Evolutionary conservation across 225 moss, liverwort and hornwort species (phyloP).

Genomic region (Climacium dendroides): DNA sequence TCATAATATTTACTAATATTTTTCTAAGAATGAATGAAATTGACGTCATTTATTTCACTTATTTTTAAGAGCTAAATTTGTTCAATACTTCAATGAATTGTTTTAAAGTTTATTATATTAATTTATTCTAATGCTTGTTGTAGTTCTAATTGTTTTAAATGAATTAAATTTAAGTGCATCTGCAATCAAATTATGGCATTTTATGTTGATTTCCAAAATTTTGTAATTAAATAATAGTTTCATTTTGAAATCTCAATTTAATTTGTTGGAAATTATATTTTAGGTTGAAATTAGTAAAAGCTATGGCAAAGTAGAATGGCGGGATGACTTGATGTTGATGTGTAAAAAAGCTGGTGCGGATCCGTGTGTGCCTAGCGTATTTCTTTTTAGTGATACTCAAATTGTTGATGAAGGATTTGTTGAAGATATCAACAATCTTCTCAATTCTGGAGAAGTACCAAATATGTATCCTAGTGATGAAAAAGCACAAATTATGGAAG

Average conservation of each 20-base stretch:
- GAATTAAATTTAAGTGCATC: background rate
- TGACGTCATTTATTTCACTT: background rate
- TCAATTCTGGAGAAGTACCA: slow-evolving; percentile 92
- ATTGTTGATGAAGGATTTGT: slow-evolving; percentile 95
- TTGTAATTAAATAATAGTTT: background rate
- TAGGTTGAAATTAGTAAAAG: slow-evolving; percentile 91
- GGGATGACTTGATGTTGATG: slow-evolving; percentile 80
- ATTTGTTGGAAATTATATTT: background rate
- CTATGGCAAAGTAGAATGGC: slow-evolving; percentile 77
- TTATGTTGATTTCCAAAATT: too few species aligned
- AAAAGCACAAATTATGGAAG: slow-evolving; percentile 69
- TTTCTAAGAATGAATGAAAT: background rate
- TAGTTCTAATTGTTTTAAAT: background rate
- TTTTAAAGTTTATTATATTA: too few species aligned
- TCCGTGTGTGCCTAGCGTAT: slow-evolving; percentile 58
- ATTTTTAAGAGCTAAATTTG: too few species aligned
- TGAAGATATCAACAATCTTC: slow-evolving; percentile 82
- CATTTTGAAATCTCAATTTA: background rate
- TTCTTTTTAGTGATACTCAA: slow-evolving; percentile 86
- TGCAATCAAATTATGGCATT: background rate
- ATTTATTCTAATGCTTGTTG: background rate
- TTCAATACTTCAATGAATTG: too few species aligned
- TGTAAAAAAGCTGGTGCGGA: slow-evolving; percentile 73
- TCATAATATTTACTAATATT: background rate
- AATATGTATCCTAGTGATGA: slow-evolving; percentile 87